Evolutionary conservation across 2,329 filamentous ascomycete species (phyloP).

Genomic region (Penicillium sp.): DNA sequence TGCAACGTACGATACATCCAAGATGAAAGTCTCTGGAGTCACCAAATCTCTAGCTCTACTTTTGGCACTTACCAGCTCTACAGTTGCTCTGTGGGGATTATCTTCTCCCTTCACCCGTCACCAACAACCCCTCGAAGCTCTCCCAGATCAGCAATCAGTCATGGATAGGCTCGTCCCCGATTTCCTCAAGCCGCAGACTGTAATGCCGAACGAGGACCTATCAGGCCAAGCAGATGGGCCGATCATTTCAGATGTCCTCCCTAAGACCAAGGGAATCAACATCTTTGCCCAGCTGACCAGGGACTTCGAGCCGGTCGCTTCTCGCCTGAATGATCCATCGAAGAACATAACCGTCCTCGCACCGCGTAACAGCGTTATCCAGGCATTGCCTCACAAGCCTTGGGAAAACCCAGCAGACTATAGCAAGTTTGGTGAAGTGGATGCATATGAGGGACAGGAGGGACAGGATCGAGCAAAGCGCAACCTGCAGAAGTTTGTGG

Average conservation of each 20-base stretch:
- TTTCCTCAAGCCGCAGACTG: conserved; percentile 21
- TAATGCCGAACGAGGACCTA: conserved; percentile 10
- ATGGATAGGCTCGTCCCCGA: conserved; percentile 22
- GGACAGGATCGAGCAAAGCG: conserved; percentile 69
- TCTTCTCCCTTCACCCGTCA: conserved; percentile 3
- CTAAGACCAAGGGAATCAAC: conserved; percentile 70
- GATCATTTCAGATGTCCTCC: conserved; percentile 78
- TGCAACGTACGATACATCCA: conserved; percentile 7
- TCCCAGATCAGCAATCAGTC: conserved; percentile 24
- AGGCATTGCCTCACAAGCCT: conserved; percentile 72
- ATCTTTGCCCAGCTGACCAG: conserved; percentile 78
- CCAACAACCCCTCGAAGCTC: conserved; percentile 9
- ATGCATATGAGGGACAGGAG: conserved; percentile 69
- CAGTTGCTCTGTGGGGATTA: conserved; percentile 13
- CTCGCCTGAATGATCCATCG: conserved; percentile 61
- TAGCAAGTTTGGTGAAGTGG: conserved; percentile 53
- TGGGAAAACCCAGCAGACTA: conserved; percentile 67
- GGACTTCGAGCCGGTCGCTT: conserved; percentile 63
- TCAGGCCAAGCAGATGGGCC: conserved; percentile 44
- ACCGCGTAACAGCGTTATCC: conserved; percentile 77
- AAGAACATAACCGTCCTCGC: conserved; percentile 80
- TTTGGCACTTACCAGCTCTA: conserved; percentile 7
- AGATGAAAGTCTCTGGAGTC: conserved; percentile 13
- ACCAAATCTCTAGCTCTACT: conserved; percentile 10
- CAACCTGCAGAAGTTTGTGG: conserved; percentile 76